A percentile compares a stretch with the other conserved stretches of the same genome.
Conservation (phyloP, 345 rosid genomes). For the Erodium maritimum region DNA sequence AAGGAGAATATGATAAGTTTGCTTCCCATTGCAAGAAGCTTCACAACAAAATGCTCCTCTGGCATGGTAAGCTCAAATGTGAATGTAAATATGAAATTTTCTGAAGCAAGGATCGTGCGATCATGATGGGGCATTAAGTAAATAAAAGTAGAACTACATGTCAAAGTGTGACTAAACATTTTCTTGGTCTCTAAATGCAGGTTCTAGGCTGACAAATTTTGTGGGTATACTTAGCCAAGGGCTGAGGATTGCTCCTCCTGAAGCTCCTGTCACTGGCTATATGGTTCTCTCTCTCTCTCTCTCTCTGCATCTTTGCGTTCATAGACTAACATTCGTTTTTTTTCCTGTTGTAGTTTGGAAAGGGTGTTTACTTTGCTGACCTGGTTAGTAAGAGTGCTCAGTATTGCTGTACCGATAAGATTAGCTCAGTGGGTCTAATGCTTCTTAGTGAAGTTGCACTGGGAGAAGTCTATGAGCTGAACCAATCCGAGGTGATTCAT, state of each 20-base stretch:
- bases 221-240: conserved; percentile 97
- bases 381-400: conserved; percentile 99
- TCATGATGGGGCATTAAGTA: background rate
- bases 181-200: conserved; percentile 19
- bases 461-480: conserved; percentile 73
- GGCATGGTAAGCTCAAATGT: conserved; percentile 59
- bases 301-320: conserved; percentile 1
- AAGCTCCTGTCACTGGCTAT: conserved; percentile 98
- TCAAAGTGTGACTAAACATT: background rate
- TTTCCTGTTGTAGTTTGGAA: conserved; percentile 59
- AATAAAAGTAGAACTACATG: background rate
- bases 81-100: background rate
- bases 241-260: conserved; percentile 94
- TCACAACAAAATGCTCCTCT: conserved; percentile 77
- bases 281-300: conserved; percentile 52
- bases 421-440: conserved; percentile 80
- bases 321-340: background rate
- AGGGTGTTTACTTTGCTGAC: conserved; percentile 95
- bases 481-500: conserved; percentile 65
- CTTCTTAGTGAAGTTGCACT: conserved; percentile 85
- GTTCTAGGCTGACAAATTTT: conserved; percentile 86
- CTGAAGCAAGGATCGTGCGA: background rate
- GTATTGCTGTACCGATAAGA: conserved; percentile 70
- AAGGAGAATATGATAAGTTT: conserved; percentile 79
- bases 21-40: conserved; percentile 50